Percentiles rank a stretch among this genome's conserved stretches.
Conservation (phyloP, 164 flowering plant genomes). For the Sextonia rubra region DNA sequence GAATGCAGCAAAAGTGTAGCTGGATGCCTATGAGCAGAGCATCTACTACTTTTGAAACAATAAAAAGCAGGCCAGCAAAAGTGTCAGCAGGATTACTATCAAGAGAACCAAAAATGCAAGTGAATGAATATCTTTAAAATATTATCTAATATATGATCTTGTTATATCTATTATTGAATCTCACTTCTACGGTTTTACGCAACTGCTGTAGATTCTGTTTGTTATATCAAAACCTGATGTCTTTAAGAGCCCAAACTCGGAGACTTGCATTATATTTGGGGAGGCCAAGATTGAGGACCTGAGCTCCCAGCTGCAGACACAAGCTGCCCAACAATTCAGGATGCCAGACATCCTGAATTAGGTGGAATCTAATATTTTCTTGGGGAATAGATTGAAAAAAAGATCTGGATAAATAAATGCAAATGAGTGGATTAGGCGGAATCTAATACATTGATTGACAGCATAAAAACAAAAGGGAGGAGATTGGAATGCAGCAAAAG, state of each 20-base stretch:
- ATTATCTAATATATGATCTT: background rate
- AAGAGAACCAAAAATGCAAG: conserved; percentile 79
- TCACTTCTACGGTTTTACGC: background rate
- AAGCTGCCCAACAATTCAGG: conserved; percentile 91
- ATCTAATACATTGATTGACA: too few relatives aligned
- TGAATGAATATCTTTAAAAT: background rate
- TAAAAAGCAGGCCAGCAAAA: too few relatives aligned
- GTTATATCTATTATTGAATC: too few relatives aligned
- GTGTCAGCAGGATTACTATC: conserved; percentile 79
- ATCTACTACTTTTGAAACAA: too few relatives aligned
- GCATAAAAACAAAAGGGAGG: too few relatives aligned
- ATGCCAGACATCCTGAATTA: conserved; percentile 68
- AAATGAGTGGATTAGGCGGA: too few relatives aligned
- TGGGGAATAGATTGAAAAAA: too few relatives aligned
- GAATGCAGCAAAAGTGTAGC: too few relatives aligned
- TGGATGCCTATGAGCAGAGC: too few relatives aligned
- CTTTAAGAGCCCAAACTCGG: conserved; percentile 88
- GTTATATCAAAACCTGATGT: conserved; percentile 90
- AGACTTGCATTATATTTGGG: conserved; percentile 78
- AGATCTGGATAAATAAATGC: too few relatives aligned
- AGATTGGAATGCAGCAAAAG: too few relatives aligned
- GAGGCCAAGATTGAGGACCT: conserved; percentile 94
- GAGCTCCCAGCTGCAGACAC: conserved; percentile 87
- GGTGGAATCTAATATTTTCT: too few relatives aligned
- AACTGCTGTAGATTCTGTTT: conserved; percentile 54